phyloP scores from a whole-genome alignment of 2,329 filamentous ascomycete genomes.

The Aureobasidium sp. region DNA sequence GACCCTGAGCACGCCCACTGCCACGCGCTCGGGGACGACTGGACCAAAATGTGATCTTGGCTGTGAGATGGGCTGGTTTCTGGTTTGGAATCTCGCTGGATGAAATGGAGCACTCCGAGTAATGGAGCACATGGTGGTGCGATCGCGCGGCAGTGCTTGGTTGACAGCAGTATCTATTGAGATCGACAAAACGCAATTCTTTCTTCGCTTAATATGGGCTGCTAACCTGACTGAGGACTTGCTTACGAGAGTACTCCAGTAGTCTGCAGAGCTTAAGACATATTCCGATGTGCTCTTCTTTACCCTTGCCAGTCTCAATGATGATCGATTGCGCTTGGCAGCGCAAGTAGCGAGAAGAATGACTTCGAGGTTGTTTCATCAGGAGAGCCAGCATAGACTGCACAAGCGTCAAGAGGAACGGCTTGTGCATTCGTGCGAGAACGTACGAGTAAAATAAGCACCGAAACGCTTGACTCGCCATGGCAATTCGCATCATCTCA shows the following conservation, averaged over 20 bases:
- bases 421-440: neutral
- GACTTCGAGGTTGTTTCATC: neutral
- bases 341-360: neutral
- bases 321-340: neutral
- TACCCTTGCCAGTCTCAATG: neutral
- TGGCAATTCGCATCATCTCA: neutral
- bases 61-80: neutral
- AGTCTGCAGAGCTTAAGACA: neutral
- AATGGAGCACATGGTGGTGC: neutral
- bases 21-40: neutral
- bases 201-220: neutral
- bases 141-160: neutral
- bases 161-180: constrained; percentile 6
- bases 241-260: too few relatives aligned
- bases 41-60: neutral
- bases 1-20: constrained; percentile 2
- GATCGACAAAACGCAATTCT: neutral
- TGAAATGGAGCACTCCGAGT: neutral
- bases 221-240: neutral
- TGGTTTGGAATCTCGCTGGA: neutral
- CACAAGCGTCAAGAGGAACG: neutral
- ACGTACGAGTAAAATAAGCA: neutral
- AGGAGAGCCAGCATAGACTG: neutral
- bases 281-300: neutral
- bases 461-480: neutral